phyloP scores from a whole-genome alignment of 2,329 filamentous ascomycete species.

The Clonostachys byssicola region DNA sequence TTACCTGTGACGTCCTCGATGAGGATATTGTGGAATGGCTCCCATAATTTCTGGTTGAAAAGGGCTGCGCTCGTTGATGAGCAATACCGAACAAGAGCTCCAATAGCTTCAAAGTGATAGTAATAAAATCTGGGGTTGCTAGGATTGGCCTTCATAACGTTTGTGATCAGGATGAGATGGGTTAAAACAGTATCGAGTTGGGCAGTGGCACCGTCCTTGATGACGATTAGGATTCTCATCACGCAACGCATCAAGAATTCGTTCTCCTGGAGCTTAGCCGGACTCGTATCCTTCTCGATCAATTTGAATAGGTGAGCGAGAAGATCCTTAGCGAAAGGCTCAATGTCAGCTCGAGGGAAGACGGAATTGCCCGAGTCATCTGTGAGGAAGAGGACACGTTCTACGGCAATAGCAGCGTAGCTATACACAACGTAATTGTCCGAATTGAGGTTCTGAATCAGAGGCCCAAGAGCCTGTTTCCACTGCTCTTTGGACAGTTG shows the following conservation, averaged over 20 bases:
- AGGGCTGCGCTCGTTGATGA: constrained; percentile 61
- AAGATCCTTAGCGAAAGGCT: constrained; percentile 79
- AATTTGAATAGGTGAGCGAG: constrained; percentile 87
- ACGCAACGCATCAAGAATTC: constrained; percentile 98
- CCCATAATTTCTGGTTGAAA: constrained; percentile 77
- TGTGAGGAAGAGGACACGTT: constrained; percentile 81
- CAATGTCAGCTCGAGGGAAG: constrained; percentile 75
- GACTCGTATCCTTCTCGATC: constrained; percentile 77
- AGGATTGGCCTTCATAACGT: constrained; percentile 88
- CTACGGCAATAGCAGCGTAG: constrained; percentile 94
- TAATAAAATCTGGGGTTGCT: constrained; percentile 99
- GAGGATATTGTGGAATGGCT: constrained; percentile 77
- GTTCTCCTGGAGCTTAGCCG: constrained; percentile 96
- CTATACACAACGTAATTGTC: constrained; percentile 96
- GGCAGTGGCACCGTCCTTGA: constrained; percentile 74
- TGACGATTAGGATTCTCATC: constrained; percentile 94
- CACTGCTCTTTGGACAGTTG: constrained; percentile 90
- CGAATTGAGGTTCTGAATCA: constrained; percentile 88
- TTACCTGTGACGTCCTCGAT: constrained; percentile 75
- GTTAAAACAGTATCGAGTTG: constrained; percentile 75
- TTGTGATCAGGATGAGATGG: constrained; percentile 84
- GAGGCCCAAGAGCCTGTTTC: constrained; percentile 81
- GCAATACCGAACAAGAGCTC: constrained; percentile 75
- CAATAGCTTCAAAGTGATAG: constrained; percentile 93
- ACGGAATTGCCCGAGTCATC: constrained; percentile 73